Evolutionary conservation across 2,329 filamentous ascomycete genomes (phyloP).

Genomic region (Hypoxylon sp.): DNA sequence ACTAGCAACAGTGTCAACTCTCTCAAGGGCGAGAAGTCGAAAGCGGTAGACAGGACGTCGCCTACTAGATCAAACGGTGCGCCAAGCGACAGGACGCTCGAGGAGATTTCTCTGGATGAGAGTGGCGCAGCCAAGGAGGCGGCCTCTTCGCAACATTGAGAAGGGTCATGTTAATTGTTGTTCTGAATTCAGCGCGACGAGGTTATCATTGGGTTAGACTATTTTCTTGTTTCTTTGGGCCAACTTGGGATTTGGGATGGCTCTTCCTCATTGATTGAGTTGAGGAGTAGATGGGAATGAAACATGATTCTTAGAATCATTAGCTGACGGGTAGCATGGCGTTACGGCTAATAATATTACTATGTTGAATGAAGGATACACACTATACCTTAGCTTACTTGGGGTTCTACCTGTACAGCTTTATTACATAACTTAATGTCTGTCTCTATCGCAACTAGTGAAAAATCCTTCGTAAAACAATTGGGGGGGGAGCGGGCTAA

Average conservation of each 20-base stretch:
- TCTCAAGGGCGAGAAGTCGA: conserved; percentile 49
- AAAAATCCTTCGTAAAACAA: conserved; percentile 4
- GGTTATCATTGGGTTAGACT: conserved; percentile 13
- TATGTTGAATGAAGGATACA: conserved; percentile 5
- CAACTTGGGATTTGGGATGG: conserved; percentile 10
- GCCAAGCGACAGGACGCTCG: conserved; percentile 27
- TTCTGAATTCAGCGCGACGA: conserved; percentile 1
- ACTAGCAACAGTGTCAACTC: conserved; percentile 32
- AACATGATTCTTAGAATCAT: conserved; percentile 15
- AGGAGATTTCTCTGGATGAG: conserved; percentile 27
- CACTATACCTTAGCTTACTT: not conserved
- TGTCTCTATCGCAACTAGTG: conserved; percentile 11
- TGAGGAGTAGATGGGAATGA: conserved; percentile 13
- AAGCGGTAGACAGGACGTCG: conserved; percentile 20
- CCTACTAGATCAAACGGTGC: conserved; percentile 31
- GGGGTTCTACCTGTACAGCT: not conserved
- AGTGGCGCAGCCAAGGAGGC: conserved; percentile 19
- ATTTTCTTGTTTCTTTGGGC: conserved; percentile 10
- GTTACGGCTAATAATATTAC: conserved; percentile 29
- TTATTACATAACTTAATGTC: conserved; percentile 3
- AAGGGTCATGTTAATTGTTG: not conserved
- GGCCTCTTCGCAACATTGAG: conserved; percentile 11
- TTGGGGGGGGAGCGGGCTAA: not conserved
- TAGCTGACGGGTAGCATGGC: conserved; percentile 37
- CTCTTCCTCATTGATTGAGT: conserved; percentile 12